phyloP scores from a whole-genome alignment of 768 basidiomycete genomes.

The Psilocybe azurescens region DNA sequence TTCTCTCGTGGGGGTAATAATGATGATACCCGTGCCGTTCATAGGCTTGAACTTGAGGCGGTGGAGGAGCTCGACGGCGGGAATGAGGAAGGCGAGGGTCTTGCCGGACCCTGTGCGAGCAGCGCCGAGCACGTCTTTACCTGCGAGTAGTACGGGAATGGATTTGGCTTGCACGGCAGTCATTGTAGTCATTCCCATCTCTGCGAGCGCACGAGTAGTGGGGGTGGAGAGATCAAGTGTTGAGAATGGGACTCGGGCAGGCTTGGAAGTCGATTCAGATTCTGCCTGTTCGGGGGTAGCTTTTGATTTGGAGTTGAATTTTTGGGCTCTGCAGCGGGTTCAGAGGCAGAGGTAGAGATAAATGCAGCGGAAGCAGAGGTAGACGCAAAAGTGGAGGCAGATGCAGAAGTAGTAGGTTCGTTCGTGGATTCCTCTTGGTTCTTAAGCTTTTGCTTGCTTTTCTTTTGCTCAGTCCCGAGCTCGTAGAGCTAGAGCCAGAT shows the following conservation, averaged over 20 bases:
- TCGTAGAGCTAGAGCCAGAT: conserved; percentile 10
- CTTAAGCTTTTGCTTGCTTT: conserved; percentile 17
- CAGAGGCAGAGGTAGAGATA: conserved; percentile 2
- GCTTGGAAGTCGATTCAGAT: conserved; percentile 7
- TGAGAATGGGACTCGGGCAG: conserved; percentile 70
- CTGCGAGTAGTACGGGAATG: conserved; percentile 92
- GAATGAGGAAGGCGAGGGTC: conserved; percentile 95
- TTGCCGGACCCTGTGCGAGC: too few species aligned
- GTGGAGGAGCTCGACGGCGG: conserved; percentile 89
- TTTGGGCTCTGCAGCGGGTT: conserved; percentile 12
- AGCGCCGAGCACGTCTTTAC: conserved; percentile 62
- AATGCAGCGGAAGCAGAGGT: conserved; percentile 2
- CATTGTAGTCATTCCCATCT: conserved; percentile 93
- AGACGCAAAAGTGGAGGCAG: conserved; percentile 11
- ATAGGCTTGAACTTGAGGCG: conserved; percentile 96
- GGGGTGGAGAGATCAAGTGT: conserved; percentile 82
- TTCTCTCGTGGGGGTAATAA: conserved; percentile 97
- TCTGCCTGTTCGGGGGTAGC: neutral
- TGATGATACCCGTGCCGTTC: conserved; percentile 95
- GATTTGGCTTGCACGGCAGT: conserved; percentile 91
- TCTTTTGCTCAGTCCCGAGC: conserved; percentile 19
- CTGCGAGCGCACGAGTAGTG: conserved; percentile 73
- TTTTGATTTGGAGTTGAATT: conserved; percentile 9
- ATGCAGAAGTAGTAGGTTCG: conserved; percentile 13
- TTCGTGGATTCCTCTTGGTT: conserved; percentile 8